Evolutionary conservation across 371 early-diverging fungal genomes (phyloP).

Genomic region (Sporodiniella umbellata): DNA sequence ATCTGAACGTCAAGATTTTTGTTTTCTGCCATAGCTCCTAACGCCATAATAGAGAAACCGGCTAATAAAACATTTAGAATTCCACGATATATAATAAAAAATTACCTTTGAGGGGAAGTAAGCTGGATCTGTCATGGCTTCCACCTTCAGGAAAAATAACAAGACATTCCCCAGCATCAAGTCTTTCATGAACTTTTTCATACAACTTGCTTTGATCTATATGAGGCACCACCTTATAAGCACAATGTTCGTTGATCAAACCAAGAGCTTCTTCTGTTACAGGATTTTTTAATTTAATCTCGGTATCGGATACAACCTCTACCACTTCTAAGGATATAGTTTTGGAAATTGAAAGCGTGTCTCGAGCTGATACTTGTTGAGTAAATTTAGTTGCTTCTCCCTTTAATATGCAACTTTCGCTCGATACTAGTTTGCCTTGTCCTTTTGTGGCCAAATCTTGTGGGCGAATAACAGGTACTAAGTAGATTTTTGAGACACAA

Average conservation of each 20-base stretch:
- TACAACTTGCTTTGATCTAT: constrained; percentile 75
- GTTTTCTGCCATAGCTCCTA: constrained; percentile 73
- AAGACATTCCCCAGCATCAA: constrained; percentile 61
- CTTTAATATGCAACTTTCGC: constrained; percentile 24
- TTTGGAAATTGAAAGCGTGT: constrained; percentile 41
- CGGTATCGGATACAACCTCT: constrained; percentile 66
- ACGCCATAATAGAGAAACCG: constrained; percentile 75
- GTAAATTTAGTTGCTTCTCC: constrained; percentile 60
- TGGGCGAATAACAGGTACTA: constrained; percentile 76
- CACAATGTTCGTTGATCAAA: constrained; percentile 25
- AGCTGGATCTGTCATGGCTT: constrained; percentile 78
- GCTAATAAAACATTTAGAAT: constrained; percentile 31
- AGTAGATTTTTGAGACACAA: neutral
- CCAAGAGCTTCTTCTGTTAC: constrained; percentile 41
- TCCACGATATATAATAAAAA: neutral
- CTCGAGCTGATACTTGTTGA: constrained; percentile 45
- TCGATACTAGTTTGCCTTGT: constrained; percentile 48
- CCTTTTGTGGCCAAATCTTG: constrained; percentile 67
- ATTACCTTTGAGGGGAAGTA: constrained; percentile 76
- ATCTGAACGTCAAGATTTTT: constrained; percentile 71
- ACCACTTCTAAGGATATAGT: constrained; percentile 48
- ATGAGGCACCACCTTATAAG: constrained; percentile 65
- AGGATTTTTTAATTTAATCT: constrained; percentile 36
- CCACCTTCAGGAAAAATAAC: constrained; percentile 93
- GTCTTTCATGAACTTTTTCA: constrained; percentile 59